These are phyloP conservation scores for Nissolia schottii DNA, from an alignment of 306 rosid genomes.

Conservation along the genomic window DNA sequence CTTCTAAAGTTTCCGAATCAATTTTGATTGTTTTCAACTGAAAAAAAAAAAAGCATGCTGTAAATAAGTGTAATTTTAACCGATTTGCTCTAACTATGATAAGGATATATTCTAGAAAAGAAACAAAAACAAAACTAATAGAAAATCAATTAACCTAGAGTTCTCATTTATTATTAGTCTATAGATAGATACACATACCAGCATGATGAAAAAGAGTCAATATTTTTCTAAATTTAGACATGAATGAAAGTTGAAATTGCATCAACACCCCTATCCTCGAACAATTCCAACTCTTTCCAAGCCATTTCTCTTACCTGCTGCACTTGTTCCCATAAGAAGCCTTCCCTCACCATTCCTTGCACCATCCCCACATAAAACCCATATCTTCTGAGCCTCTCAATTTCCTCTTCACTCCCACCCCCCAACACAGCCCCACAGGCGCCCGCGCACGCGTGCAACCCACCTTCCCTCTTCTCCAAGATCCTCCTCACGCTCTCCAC, in stretches of 20 bases:
- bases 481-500: background rate
- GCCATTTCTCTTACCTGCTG: constrained; percentile 37
- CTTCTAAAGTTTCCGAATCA: too few relatives aligned
- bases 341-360: constrained; percentile 29
- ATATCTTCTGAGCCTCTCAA: constrained; percentile 37
- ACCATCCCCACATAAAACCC: constrained; percentile 50
- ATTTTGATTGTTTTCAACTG: too few relatives aligned
- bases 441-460: constrained; percentile 64
- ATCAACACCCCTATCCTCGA: constrained; percentile 27
- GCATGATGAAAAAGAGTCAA: too few relatives aligned
- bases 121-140: too few relatives aligned
- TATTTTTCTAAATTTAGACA: too few relatives aligned
- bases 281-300: constrained; percentile 32
- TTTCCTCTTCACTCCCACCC: constrained; percentile 59
- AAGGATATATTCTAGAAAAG: too few relatives aligned
- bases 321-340: background rate
- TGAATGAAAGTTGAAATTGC: constrained; percentile 39
- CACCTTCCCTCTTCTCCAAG: constrained; percentile 44
- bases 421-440: constrained; percentile 74
- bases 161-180: too few relatives aligned
- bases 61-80: too few relatives aligned
- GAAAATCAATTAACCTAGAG: too few relatives aligned
- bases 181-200: too few relatives aligned
- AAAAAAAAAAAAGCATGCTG: too few relatives aligned
- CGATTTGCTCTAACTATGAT: too few relatives aligned